Conservation (phyloP, 2,329 filamentous ascomycete genomes). For the Paracorniculantispora psalliotae region DNA sequence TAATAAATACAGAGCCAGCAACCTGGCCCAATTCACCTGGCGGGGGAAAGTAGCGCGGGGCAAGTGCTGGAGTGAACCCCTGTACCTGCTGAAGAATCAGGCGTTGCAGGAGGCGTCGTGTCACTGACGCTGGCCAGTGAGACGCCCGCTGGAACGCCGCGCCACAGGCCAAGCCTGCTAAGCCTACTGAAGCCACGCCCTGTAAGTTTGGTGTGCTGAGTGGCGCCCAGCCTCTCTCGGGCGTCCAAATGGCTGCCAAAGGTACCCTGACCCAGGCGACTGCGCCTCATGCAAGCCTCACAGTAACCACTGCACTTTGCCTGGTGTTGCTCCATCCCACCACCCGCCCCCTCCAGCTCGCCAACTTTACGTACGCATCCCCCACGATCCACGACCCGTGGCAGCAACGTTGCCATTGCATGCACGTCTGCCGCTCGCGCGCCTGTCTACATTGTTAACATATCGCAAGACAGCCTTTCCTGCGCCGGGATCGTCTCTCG, state of each 20-base stretch:
- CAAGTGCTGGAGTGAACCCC: background rate
- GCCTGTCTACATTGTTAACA: background rate
- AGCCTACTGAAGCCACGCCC: too few relatives aligned
- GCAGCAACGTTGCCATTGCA: conserved; percentile 10
- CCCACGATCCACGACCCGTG: background rate
- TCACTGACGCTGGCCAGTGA: background rate
- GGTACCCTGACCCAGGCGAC: background rate
- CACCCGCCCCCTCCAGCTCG: conserved; percentile 11
- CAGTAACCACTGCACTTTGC: too few relatives aligned
- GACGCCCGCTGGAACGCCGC: background rate
- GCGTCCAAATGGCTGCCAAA: background rate
- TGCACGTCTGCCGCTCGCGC: background rate
- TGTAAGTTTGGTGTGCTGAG: too few relatives aligned
- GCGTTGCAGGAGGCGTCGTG: background rate
- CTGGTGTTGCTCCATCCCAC: background rate
- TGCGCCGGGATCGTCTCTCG: background rate
- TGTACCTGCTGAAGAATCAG: background rate
- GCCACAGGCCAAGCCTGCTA: background rate
- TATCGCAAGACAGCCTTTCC: background rate
- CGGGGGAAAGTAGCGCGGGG: background rate
- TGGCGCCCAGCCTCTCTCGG: background rate
- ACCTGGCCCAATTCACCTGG: too few relatives aligned
- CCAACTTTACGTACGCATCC: conserved; percentile 4
- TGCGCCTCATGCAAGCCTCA: conserved; percentile 8
- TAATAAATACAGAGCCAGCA: too few relatives aligned